Base-by-base conservation (phyloP, 2,329 filamentous ascomycete genomes). In the Aureobasidium subglaciale region DNA sequence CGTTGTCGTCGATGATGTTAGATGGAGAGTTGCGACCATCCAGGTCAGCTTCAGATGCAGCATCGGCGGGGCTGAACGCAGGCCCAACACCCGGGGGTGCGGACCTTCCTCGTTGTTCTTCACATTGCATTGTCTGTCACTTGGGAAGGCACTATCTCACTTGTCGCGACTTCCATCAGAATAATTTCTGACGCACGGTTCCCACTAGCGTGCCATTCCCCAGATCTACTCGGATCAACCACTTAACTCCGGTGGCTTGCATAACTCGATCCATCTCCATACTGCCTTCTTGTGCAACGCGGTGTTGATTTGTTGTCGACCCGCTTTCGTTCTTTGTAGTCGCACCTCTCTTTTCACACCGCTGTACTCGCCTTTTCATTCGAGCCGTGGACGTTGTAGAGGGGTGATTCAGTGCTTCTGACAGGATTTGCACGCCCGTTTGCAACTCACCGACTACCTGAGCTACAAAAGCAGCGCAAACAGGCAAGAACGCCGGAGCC, bases 1-100 rank as follows among this genome's bases (percentile, higher is more conserved):
- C 48, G 34, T 40, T 41, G 53, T 50, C 55, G 53, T 59, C 58
- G 59, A 58, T 57, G 57, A 56, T 50, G 24, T 37, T 43, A 20
- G 50, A 43, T 16, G 46, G 50, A 43, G 50, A 54, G 37, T 13
- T 18, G 25, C 16, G 25, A 20, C 29, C 22, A 16, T 48, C 29
- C 30, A 48, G 29, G 30, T 48, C 43, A 48, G 30, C 43, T 34
- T 34, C 29, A 5, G 43, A 29, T 6, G 20, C 43, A 30, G 24
- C 35, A 20, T 16, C 35, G 20, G 50, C 37, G 18, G 50, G 50
- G 50, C 50, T 54, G 29, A 42, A 54, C 8, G 40, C 50, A 34
- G 50, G 50, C 40, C 50, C 50, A 54, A 54, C 50, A 54, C 52
- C 52, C 52, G 40, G 40, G 20, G 52, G 40, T 46, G 52, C 40